phyloP scores from a whole-genome alignment of 176 grass and related monocot species.

The Rhynchospora pubera region DNA sequence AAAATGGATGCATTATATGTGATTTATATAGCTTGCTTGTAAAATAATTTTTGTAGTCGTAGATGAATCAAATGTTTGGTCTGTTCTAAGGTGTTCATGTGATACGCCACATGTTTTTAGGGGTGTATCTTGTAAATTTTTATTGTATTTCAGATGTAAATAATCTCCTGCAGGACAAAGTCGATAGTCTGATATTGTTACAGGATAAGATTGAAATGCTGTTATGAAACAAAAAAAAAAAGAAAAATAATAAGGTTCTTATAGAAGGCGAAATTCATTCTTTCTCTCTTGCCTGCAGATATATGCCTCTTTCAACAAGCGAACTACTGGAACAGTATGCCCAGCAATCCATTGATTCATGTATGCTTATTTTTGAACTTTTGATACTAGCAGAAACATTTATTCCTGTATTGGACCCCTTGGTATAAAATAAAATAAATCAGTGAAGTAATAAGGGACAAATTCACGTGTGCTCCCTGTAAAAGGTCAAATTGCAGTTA shows the following conservation, averaged over 20 bases:
- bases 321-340: slow-evolving; percentile 79
- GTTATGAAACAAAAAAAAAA: background rate
- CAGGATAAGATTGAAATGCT: background rate
- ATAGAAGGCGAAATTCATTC: background rate
- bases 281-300: slow-evolving; percentile 42
- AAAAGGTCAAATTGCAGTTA: background rate
- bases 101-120: too few relatives aligned
- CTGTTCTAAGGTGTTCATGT: too few relatives aligned
- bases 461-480: background rate
- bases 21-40: too few relatives aligned
- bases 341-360: slow-evolving; percentile 61
- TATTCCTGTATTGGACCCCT: background rate
- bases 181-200: background rate
- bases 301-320: slow-evolving; percentile 66
- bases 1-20: background rate
- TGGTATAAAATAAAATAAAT: background rate
- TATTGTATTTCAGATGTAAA: too few relatives aligned
- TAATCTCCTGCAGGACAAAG: too few relatives aligned
- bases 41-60: too few relatives aligned
- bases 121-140: too few relatives aligned
- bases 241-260: background rate
- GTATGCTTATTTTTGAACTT: slow-evolving; percentile 30
- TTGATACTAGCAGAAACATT: background rate
- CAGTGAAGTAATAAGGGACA: background rate
- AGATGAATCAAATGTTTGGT: too few relatives aligned